Evolutionary conservation across 192 early-diverging fungal species (phyloP).

Genomic region (Mortierella antarctica): DNA sequence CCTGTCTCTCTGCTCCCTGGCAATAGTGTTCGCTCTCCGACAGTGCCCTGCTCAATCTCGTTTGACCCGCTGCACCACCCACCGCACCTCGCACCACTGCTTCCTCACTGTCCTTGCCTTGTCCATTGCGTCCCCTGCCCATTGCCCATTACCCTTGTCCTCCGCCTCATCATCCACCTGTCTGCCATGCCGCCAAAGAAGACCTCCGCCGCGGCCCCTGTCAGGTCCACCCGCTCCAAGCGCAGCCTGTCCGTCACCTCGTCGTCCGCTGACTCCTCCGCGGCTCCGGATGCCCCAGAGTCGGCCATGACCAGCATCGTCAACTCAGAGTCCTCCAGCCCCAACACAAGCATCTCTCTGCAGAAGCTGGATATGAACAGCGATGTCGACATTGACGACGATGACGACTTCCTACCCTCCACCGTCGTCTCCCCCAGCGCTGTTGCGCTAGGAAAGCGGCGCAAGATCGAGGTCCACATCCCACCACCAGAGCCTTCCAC

Average conservation of each 20-base stretch:
- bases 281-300: neutral
- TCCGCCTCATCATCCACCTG: neutral
- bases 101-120: no score
- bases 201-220: slow-evolving; percentile 1
- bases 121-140: no score
- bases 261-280: neutral
- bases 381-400: slow-evolving; percentile 16
- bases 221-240: slow-evolving; percentile 12
- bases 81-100: no score
- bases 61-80: neutral
- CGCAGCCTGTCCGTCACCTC: slow-evolving; percentile 11
- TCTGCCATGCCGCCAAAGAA: slow-evolving; percentile 42
- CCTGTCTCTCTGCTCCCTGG: neutral
- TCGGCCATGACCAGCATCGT: slow-evolving; percentile 18
- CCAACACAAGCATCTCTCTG: slow-evolving; percentile 34
- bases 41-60: neutral
- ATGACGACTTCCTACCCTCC: slow-evolving; percentile 34
- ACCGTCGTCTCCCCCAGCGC: slow-evolving; percentile 21
- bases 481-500: neutral
- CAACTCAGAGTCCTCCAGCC: slow-evolving; percentile 25
- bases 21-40: neutral
- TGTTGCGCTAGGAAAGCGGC: slow-evolving; percentile 37
- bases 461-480: slow-evolving; percentile 11
- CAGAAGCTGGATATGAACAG: slow-evolving; percentile 12
- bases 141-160: neutral